Base-by-base conservation (phyloP, 352 stramenopile genomes). In the Pythium dissotocum region DNA sequence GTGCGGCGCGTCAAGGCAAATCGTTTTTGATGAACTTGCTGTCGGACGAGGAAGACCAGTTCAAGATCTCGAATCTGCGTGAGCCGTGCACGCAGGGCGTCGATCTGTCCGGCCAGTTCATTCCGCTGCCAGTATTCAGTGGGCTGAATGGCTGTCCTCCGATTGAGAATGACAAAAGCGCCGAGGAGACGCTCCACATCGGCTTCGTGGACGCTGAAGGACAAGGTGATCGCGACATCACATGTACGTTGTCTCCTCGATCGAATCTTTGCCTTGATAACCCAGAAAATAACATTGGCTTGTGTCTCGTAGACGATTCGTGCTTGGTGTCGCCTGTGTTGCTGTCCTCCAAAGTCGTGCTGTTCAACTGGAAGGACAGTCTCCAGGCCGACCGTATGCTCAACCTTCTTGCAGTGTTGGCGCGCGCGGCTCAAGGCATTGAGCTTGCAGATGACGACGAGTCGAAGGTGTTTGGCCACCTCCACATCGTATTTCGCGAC, bases 351-450 rank as follows among this genome's bases (percentile, higher is more conserved):
- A 95, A 95, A 58, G 86, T 87, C 0, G 88, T 95, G 40, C 72
- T 95, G n/a, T 95, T 95, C 67, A 95, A 95, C 72, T 95, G 88
- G 88, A 95, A 95, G 66, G 88, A 96, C 67, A 93, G 85, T 76
- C 64, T 96, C 1, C 86, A 96, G 53, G 82, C 85, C 1, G 88
- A 96, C 30, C 85, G 88, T 18, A 96, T 96, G 63, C 74, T 96
- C 24, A 96, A 96, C 33, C 33, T 96, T 32, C 70, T 96, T 32
- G 88, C 86, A 1, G 88, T 96, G 4, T 66, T 96, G 4, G 83
- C 88, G 4, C 82, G 87, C 46, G 88, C 88, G 14, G 88, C 88
- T 0, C 86, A 94, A 58, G 87, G 87, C 12, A 91, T 96, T 61
- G 88, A 96, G 38, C 72, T 94, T 2, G 75, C 79, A 2, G 85